Percentiles rank a stretch among this genome's conserved stretches.
Conservation (phyloP, 2,329 filamentous ascomycete species). For the Beauveria brongniartii region DNA sequence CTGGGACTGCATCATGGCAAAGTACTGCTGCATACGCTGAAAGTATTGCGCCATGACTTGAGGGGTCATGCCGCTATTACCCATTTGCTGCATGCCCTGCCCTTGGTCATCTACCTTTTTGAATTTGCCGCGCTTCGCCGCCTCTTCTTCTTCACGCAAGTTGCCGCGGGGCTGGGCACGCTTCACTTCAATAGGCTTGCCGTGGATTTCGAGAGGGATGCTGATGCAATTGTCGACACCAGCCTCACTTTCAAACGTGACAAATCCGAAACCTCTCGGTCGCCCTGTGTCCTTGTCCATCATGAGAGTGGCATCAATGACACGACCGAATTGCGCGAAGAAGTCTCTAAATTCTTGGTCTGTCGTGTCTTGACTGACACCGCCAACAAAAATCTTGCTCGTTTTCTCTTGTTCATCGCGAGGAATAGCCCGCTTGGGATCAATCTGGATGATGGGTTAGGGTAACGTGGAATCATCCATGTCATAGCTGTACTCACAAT, state of each 20-base stretch:
- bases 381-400: slow-evolving; percentile 96
- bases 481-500: slow-evolving; percentile 57
- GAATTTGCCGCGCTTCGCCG: slow-evolving; percentile 54
- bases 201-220: slow-evolving; percentile 80
- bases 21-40: slow-evolving; percentile 97
- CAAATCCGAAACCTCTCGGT: slow-evolving; percentile 92
- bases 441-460: slow-evolving; percentile 57
- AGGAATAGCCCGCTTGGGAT: slow-evolving; percentile 94
- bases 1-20: slow-evolving; percentile 88
- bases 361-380: slow-evolving; percentile 93
- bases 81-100: slow-evolving; percentile 35
- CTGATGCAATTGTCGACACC: slow-evolving; percentile 88
- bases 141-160: slow-evolving; percentile 80
- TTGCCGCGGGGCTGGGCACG: slow-evolving; percentile 94
- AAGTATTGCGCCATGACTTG: slow-evolving; percentile 98
- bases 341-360: slow-evolving; percentile 95
- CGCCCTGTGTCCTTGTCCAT: slow-evolving; percentile 99
- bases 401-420: slow-evolving; percentile 97
- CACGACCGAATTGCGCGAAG: slow-evolving; percentile 92
- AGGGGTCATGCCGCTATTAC: slow-evolving; percentile 68
- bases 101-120: slow-evolving; percentile 39
- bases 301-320: slow-evolving; percentile 97
- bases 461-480: neutral
- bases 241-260: slow-evolving; percentile 93
- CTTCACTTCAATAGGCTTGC: slow-evolving; percentile 96